Base-by-base conservation (phyloP, 2,329 filamentous ascomycete species). In the Fusarium chaquense region DNA sequence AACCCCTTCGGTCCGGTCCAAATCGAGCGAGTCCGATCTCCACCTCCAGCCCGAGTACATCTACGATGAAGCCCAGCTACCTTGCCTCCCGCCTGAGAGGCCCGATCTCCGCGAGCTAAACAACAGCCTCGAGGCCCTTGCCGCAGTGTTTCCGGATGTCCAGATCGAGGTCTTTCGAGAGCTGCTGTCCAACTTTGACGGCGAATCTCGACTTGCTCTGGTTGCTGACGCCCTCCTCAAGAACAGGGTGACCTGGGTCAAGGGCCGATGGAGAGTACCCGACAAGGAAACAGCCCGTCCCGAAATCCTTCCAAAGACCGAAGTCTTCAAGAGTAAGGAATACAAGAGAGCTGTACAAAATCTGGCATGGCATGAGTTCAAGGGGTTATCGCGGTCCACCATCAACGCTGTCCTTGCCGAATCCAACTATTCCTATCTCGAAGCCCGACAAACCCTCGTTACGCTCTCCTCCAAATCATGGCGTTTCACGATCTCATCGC, bases 111-210 rank as follows among this genome's bases (percentile, higher is more conserved):
- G 87, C 70, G 87, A 91, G 62, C 84, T 95, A 50, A 95, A 95
- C 80, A 83, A 83, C 52, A 86, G 89, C 72, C 87, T 96, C 67
- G 86, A 87, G 64, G 88, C 86, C 15, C 86, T 96, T 44, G 87
- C 89, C 24, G 88, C 88, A 49, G 85, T 94, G 11, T 96, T 96
- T 70, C 93, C 93, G 30, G 89, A 94, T 78, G 84, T 94, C n/a
- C 91, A 93, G 78, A 84, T 92, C 63, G 91, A 94, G 71, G 92
- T 94, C 20, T 93, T 96, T 76, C 88, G 92, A 45, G 92, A 95
- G 81, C 92, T 96, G 87, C 87, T 96, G 50, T 81, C 85, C 40
- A 91, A 84, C 74, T 91, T 94, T 76, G 90, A 91, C 73, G 89
- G 90, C 73, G 91, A 94, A 78, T 95, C 92, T 66, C 84, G 92